Base-by-base conservation (phyloP, 805 yeast species). In the Barnettozyma sp. region DNA sequence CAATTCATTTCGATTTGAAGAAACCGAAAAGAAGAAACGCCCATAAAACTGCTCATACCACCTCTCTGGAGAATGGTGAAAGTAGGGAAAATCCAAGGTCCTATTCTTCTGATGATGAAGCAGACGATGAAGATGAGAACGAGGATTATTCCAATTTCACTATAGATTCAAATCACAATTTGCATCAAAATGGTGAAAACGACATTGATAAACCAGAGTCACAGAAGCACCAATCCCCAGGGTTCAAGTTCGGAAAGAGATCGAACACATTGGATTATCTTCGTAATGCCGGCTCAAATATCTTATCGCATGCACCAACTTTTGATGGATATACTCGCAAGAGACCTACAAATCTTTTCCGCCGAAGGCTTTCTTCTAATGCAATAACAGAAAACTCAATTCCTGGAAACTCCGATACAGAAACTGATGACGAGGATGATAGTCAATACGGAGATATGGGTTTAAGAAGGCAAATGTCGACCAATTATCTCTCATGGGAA, bases 401-500 rank as follows among this genome's bases (percentile, higher is more conserved):
- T 20, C 44, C 17, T 17, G 30, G 18, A 18, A 28, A 36, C 19
- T 32, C 33, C 7, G 45, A 42, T 5, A 40, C 43, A 10, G 48
- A 47, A 18, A 41, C 45, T 14, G 45, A 44, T n/a, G 43, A 44
- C 30, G 52, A 50, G 17, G 60, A 56, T 8, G 67, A 62, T 35
- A 59, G 55, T n/a, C n/a, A n/a, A n/a, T n/a, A n/a, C n/a, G 64
- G 56, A 10, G 55, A 50, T 30, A 52, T 52, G 33, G 59, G 54
- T 3, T 21, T 60, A 25, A 42, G 53, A 24, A 54, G 63, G 34
- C 48, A 54, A 6, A 66, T 70, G 68, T 72, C 78, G 21, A 62
- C 78, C 1, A 75, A 73, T 39, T 92, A 88, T 49, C 63, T 90
- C 17, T 87, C 97, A 0, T 87, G 94, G 85, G 72, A 71, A 22